Base-by-base conservation (phyloP, 2,329 filamentous ascomycete species). In the Aspergillus fijiensis region DNA sequence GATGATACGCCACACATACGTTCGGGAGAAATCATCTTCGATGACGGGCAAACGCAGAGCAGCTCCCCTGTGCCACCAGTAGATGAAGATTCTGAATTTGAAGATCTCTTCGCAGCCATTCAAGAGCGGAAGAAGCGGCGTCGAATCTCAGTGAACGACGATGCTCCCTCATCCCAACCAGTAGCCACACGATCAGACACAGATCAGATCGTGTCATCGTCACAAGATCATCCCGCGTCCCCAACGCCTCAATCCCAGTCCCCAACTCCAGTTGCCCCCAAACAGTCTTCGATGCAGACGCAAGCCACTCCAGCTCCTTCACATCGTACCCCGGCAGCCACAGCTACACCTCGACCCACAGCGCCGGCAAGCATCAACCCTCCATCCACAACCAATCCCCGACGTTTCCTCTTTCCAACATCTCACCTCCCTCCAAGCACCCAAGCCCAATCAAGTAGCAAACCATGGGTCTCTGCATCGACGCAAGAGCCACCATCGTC, bases 111-210 rank as follows among this genome's bases (percentile, higher is more conserved):
- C 58, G 65, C 67, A 2, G 55, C 68, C 2, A 63, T 65, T n/a
- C 60, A 63, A 23, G 63, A 67, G 47, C 61, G 67, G 12, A 63
- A 66, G 21, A 78, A 77, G 65, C 68, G 74, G 47, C 71, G 71
- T 16, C 74, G 74, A 16, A 60, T 73, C 27, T 70, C 67, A 23
- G 31, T 59, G 19, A 35, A 59, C 19, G 45, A 55, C 23, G 62
- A 63, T 39, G 58, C 33, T 4, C 48, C 60, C 2, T 49, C 21
- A 16, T 23, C 51, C 23, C 58, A 57, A 16, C 58, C 49, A 14
- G 54, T 54, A 49, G 56, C 49, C 9, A 57, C 56, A 50, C 61
- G 55, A 39, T 48, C 53, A 21, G 55, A 42, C 6, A 39, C 51
- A 14, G 69, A 71, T 42, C 23, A 50, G 10, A 69, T 71, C 9